These are phyloP conservation scores for Raphanus sativus DNA, from an alignment of 345 rosid genomes.

Conservation along the genomic window DNA sequence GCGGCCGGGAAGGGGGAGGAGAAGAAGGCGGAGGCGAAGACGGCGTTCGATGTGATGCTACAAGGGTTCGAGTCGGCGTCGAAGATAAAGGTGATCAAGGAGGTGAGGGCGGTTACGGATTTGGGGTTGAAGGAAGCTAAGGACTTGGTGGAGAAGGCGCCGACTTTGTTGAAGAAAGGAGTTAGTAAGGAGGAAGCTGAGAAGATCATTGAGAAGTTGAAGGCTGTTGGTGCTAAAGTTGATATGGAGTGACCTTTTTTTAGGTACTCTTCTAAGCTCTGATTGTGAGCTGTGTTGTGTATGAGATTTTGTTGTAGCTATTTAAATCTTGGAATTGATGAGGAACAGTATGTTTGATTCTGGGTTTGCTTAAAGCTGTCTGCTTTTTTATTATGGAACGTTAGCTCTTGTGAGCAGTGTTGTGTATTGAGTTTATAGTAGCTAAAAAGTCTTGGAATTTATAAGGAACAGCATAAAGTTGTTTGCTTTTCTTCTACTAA, in stretches of 20 bases:
- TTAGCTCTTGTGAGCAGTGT: not conserved
- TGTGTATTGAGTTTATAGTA: too few species aligned
- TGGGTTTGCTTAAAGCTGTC: slow-evolving; percentile 11
- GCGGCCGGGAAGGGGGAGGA: slow-evolving; percentile 46
- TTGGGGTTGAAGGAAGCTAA: slow-evolving; percentile 94
- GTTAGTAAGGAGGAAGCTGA: slow-evolving; percentile 89
- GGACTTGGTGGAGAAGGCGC: slow-evolving; percentile 95
- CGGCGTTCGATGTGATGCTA: slow-evolving; percentile 76
- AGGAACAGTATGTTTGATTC: not conserved
- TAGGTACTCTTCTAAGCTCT: slow-evolving; percentile 19
- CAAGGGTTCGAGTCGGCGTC: slow-evolving; percentile 71
- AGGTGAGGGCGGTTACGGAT: slow-evolving; percentile 76
- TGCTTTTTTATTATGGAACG: not conserved
- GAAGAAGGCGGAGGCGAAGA: slow-evolving; percentile 64
- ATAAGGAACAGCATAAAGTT: too few species aligned
- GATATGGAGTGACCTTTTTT: slow-evolving; percentile 59
- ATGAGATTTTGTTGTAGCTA: not conserved
- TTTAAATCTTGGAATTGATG: not conserved
- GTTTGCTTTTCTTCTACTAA: too few species aligned
- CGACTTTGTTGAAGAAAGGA: slow-evolving; percentile 80
- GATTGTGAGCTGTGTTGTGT: not conserved
- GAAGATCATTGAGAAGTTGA: slow-evolving; percentile 75
- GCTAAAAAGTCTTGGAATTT: too few species aligned
- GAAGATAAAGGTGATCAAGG: slow-evolving; percentile 90
- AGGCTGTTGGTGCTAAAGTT: slow-evolving; percentile 85